These are phyloP conservation scores for Penicillium chermesinum DNA, from an alignment of 495 filamentous ascomycete genomes.

Conservation along the genomic window DNA sequence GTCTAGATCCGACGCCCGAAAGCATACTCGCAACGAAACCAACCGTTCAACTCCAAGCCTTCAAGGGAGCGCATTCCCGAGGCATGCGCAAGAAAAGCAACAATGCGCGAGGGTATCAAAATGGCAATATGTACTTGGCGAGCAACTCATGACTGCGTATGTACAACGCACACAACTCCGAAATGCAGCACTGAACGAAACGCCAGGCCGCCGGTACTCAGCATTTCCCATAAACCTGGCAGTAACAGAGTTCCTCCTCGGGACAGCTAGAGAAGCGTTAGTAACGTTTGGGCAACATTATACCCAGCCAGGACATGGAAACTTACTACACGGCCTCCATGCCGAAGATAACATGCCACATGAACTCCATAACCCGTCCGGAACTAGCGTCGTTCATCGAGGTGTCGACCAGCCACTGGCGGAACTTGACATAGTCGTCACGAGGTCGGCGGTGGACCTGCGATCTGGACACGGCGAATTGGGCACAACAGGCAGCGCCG, in stretches of 20 bases:
- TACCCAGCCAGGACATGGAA: neutral
- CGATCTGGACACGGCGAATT: slow-evolving; percentile 56
- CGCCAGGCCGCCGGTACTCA: slow-evolving; percentile 9
- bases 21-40: neutral
- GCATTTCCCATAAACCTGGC: slow-evolving; percentile 46
- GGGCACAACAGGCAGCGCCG: slow-evolving; percentile 57
- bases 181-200: neutral
- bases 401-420: slow-evolving; percentile 64
- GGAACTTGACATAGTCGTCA: slow-evolving; percentile 54
- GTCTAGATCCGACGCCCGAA: neutral
- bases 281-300: neutral
- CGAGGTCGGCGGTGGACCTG: slow-evolving; percentile 51
- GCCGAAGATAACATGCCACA: slow-evolving; percentile 66
- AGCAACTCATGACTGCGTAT: neutral
- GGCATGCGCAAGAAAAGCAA: neutral
- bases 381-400: slow-evolving; percentile 54
- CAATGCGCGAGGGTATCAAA: slow-evolving; percentile 13
- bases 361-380: slow-evolving; percentile 70
- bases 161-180: neutral
- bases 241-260: slow-evolving; percentile 43
- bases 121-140: slow-evolving; percentile 3
- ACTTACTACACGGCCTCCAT: slow-evolving; percentile 43
- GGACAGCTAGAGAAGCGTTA: slow-evolving; percentile 36
- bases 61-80: neutral
- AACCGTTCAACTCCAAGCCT: slow-evolving; percentile 2